phyloP scores from a whole-genome alignment of 2,329 filamentous ascomycete genomes.

The Fusarium udum region DNA sequence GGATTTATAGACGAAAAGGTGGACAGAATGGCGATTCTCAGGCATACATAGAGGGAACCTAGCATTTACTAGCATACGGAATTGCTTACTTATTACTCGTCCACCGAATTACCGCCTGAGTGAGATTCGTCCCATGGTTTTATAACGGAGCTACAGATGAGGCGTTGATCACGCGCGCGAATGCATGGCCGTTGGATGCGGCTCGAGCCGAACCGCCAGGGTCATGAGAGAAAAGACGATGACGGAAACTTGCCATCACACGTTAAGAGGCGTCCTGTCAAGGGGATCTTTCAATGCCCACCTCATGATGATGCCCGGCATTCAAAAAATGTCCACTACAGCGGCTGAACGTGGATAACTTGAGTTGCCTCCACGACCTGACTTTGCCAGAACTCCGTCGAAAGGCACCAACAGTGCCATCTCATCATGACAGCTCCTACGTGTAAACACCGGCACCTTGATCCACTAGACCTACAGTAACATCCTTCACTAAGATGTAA shows the following conservation, averaged over 20 bases:
- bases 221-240: background rate
- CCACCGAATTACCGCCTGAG: background rate
- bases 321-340: background rate
- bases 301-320: background rate
- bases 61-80: background rate
- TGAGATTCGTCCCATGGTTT: background rate
- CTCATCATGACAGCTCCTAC: background rate
- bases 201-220: background rate
- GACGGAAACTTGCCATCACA: background rate
- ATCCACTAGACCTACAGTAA: background rate
- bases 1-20: constrained; percentile 42
- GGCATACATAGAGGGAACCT: background rate
- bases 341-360: background rate
- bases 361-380: background rate
- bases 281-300: background rate
- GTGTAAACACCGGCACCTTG: no score
- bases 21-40: background rate
- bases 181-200: background rate
- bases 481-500: no score
- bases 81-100: background rate
- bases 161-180: background rate
- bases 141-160: background rate
- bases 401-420: background rate
- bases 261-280: no score
- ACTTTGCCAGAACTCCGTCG: background rate